Evolutionary conservation across 2,329 filamentous ascomycete species (phyloP).

Genomic region (Orbilia javanica): DNA sequence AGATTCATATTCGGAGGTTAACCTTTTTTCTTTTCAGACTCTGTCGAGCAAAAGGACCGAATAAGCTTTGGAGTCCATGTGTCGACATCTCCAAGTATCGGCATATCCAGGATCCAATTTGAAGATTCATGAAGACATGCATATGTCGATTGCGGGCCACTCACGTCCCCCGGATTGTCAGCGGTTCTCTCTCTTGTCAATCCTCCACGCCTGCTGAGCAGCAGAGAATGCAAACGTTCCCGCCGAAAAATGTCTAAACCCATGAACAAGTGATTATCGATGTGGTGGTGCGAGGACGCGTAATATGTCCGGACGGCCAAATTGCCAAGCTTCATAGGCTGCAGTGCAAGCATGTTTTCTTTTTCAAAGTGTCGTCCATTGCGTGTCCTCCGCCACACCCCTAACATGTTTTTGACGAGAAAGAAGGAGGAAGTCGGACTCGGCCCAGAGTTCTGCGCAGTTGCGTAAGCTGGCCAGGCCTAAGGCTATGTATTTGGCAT

Average conservation of each 20-base stretch:
- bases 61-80: neutral
- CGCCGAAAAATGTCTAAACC: neutral
- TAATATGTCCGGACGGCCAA: constrained; percentile 48
- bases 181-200: neutral
- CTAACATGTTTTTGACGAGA: too few species aligned
- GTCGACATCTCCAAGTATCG: too few species aligned
- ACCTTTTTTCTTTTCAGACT: neutral
- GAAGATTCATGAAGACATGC: neutral
- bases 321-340: constrained; percentile 56
- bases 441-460: constrained; percentile 49
- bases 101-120: neutral
- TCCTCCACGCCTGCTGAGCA: neutral
- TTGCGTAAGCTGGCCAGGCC: constrained; percentile 52
- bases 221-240: neutral
- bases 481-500: constrained; percentile 44
- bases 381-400: constrained; percentile 59
- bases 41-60: neutral
- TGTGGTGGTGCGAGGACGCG: constrained; percentile 50
- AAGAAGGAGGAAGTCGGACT: constrained; percentile 34
- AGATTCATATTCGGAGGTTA: constrained; percentile 2
- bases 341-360: constrained; percentile 52
- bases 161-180: constrained; percentile 5
- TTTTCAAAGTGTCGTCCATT: too few species aligned
- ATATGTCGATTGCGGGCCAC: neutral
- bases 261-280: neutral